These are phyloP conservation scores for Naegleria lovaniensis DNA, from an alignment of 208 protist species.

Conservation along the genomic window DNA sequence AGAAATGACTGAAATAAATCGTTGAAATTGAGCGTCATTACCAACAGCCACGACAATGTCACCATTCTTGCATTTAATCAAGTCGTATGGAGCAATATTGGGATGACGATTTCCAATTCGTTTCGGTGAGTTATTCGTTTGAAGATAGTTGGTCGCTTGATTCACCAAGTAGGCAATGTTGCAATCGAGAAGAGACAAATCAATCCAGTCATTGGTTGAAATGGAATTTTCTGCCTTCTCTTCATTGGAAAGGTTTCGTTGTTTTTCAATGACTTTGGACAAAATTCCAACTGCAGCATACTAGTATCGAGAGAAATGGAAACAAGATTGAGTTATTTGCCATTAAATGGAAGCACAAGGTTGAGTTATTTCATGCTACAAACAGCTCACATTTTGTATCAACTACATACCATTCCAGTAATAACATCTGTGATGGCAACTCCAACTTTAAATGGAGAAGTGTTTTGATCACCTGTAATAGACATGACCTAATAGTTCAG, in stretches of 20 bases:
- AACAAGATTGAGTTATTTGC: too few relatives aligned
- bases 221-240: not conserved
- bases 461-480: not conserved
- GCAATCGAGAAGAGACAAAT: not conserved
- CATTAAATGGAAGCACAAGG: too few relatives aligned
- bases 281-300: not conserved
- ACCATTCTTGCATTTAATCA: not conserved
- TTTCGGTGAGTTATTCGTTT: not conserved
- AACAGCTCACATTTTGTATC: not conserved
- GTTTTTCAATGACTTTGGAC: not conserved
- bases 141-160: constrained; percentile 3
- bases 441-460: constrained; percentile 20
- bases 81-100: constrained; percentile 18
- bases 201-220: not conserved
- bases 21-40: constrained; percentile 27
- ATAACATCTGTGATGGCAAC: constrained; percentile 28
- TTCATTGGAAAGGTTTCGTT: not conserved
- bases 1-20: not conserved
- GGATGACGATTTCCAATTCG: constrained; percentile 17
- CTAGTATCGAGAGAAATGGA: not conserved
- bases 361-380: too few relatives aligned
- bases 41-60: constrained; percentile 9
- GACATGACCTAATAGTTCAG: not conserved
- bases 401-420: constrained; percentile 21
- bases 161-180: constrained; percentile 13